Evolutionary conservation across 2,329 filamentous ascomycete species (phyloP).

Genomic region (Rutstroemia sp.): DNA sequence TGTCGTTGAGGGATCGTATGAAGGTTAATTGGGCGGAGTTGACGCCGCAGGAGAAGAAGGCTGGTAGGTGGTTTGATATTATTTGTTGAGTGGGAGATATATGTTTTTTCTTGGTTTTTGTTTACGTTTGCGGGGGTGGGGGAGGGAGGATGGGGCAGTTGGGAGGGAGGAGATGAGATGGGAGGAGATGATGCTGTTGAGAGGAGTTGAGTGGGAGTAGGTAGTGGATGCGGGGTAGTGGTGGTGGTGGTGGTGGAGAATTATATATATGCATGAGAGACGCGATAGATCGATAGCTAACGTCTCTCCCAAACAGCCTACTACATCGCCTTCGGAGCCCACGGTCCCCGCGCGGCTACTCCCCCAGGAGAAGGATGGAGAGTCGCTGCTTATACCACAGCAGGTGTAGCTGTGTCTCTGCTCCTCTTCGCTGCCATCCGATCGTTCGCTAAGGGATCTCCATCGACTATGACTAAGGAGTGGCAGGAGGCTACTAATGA

Average conservation of each 20-base stretch:
- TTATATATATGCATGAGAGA: background rate
- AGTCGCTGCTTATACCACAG: constrained; percentile 64
- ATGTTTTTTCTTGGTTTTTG: background rate
- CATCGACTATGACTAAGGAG: constrained; percentile 90
- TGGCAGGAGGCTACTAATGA: constrained; percentile 95
- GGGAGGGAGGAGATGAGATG: background rate
- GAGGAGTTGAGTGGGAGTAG: no score
- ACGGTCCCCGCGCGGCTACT: constrained; percentile 78
- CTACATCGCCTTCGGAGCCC: constrained; percentile 96
- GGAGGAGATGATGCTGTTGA: no score
- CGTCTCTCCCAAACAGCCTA: constrained; percentile 58
- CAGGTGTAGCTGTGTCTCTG: constrained; percentile 60
- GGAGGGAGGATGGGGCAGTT: no score
- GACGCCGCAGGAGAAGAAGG: constrained; percentile 97
- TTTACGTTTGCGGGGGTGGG: background rate
- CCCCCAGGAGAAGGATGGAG: constrained; percentile 81
- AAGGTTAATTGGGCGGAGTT: constrained; percentile 95
- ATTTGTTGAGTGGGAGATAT: no score
- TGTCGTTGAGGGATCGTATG: constrained; percentile 96
- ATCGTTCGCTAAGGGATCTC: constrained; percentile 61
- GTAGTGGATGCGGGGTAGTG: background rate
- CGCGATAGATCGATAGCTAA: background rate
- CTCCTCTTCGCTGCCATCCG: constrained; percentile 68
- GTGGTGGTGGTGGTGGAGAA: background rate
- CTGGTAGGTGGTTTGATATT: constrained; percentile 56